Evolutionary conservation across 495 filamentous ascomycete species (phyloP), one percentile per base, ranked within the genome.

Genomic region (Trichoderma parareesei): DNA sequence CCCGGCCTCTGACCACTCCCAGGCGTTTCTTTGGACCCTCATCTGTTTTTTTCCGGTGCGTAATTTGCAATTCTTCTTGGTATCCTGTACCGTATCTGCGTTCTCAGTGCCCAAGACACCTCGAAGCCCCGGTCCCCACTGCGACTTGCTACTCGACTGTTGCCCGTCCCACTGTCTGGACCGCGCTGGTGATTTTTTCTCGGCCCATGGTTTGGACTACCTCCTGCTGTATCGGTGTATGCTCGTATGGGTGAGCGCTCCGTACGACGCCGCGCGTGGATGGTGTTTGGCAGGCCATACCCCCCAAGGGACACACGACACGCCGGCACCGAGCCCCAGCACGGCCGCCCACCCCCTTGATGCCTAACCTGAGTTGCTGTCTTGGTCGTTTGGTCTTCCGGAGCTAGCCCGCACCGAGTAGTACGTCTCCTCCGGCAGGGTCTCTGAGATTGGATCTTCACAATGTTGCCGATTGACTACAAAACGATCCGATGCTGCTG

Each of bases 291-390:
- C 53, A 57, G 37, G 27, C 37, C 53, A 33, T 57, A 8, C 27
- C 53, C 53, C 27, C 53, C 46, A 49, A 57, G 33, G 16, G 37
- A 57, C 53, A 35, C 33, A 57, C 33, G 33, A 37, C 53, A 57
- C 53, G 27, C 53, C 53, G 33, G 53, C 33, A 57, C 18, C 9
- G 33, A 57, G 53, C 53, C 53, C 53, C 53, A 57, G 53, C 33
- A 57, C 9, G 53, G 53, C 27, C 53, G 7, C 49, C 53, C 53
- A 14, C 44, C 53, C 53, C 53, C 53, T 57, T 57, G 53, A 57
- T 57, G 53, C 53, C 53, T 57, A 57, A 57, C 53, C 53, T 57
- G 53, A n/a, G 53, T n/a, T 57, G 16, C 46, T 57, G 53, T 57
- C 53, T 57, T 57, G 53, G 53, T 57, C 33, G 53, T 57, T 57